phyloP scores from a whole-genome alignment of 768 basidiomycete genomes.

The Lentinula sp. region DNA sequence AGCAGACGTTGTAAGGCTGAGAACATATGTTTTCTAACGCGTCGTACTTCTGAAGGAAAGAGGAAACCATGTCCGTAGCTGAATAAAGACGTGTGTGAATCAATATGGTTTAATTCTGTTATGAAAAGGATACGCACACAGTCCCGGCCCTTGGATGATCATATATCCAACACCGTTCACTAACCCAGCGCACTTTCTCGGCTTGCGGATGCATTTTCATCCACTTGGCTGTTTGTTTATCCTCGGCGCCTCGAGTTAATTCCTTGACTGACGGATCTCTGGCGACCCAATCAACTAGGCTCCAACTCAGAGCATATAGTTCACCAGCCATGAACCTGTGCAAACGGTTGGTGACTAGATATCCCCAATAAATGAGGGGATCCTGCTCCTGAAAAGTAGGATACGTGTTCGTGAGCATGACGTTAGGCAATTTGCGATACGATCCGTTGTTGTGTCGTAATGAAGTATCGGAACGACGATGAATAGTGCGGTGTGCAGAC shows the following conservation, averaged over 20 bases:
- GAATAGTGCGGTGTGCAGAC: neutral
- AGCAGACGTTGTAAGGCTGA: neutral
- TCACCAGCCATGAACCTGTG: constrained; percentile 95
- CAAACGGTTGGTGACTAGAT: constrained; percentile 82
- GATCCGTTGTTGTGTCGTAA: neutral
- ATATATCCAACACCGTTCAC: constrained; percentile 96
- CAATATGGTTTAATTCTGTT: neutral
- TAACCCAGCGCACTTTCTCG: constrained; percentile 77
- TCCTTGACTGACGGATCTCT: constrained; percentile 62
- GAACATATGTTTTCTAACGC: constrained; percentile 52
- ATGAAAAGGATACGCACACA: constrained; percentile 49
- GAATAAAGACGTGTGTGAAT: constrained; percentile 7
- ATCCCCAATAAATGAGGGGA: constrained; percentile 83
- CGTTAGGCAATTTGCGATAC: neutral
- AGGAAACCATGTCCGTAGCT: constrained; percentile 94
- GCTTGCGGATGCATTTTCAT: constrained; percentile 81
- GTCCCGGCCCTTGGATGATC: constrained; percentile 94
- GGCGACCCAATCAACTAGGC: constrained; percentile 83
- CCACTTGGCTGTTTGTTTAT: constrained; percentile 92
- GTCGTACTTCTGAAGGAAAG: constrained; percentile 81
- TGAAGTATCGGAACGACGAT: neutral
- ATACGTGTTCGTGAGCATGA: neutral
- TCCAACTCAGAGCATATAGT: constrained; percentile 85
- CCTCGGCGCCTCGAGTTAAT: constrained; percentile 78
- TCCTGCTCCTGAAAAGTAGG: constrained; percentile 29